Evolutionary conservation across 2,329 filamentous ascomycete species (phyloP), one percentile per base, ranked within the genome.

Genomic region (Alternaria hordeiaustralica): DNA sequence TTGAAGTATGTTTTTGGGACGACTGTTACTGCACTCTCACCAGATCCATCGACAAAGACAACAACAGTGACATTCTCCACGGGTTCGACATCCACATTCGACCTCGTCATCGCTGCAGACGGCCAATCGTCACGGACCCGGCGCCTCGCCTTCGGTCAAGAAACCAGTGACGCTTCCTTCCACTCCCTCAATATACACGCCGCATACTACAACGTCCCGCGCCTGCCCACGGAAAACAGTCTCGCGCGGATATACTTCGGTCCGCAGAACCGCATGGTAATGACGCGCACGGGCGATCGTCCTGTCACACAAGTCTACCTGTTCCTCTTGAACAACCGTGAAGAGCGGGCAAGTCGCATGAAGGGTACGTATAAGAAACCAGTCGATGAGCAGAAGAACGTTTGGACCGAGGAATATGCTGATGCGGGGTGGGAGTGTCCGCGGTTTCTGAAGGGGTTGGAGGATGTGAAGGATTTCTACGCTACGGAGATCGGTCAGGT

Each of bases 401-500:
- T 83, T 41, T 71, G 73, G 3, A 53, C 56, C 4, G 36, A 63
- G 70, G 3, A 74, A 0, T 83, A 78, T 51, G 53, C 64, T 3
- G 83, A 79, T 45, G 78, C 79, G 0, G 84, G 83, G 1, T 87
- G 84, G 84, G 69, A 84, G 55, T 70, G 78, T 0, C 70, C 80
- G 0, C 63, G 83, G 18, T 68, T 87, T 1, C 26, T 88, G 2
- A 64, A 80, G 4, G 78, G 70, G 0, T 72, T 88, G 71, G 64
- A 75, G 2, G 41, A 63, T 30, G 61, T 75, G 1, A 67, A 80
- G 0, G 82, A 86, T 66, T 86, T 87, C 63, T 87, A 87, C 74
- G 77, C 77, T 23, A 70, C 81, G 11, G 76, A 81, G 5, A 71
- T 86, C 25, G 81, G 75, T 0, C 79, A 84, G 51, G 81, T 88